These are phyloP conservation scores for Funneliformis caledonium DNA, from an alignment of 371 early-diverging fungal species.

Conservation along the genomic window DNA sequence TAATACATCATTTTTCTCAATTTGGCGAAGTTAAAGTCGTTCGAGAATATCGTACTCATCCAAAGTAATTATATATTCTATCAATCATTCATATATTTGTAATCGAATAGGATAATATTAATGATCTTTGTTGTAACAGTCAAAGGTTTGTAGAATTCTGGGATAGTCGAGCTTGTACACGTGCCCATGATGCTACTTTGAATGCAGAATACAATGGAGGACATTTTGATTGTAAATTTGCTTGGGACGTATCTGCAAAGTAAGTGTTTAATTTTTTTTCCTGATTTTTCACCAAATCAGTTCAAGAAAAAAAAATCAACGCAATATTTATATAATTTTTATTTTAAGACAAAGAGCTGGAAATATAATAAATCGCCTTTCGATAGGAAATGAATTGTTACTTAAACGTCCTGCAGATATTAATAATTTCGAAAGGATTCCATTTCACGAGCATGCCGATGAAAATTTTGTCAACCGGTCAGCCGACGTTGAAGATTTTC, in stretches of 20 bases:
- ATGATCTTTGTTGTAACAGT: slow-evolving; percentile 50
- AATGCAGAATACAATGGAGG: slow-evolving; percentile 52
- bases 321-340: background rate
- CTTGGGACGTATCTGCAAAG: slow-evolving; percentile 60
- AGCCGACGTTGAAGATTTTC: background rate
- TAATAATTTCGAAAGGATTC: background rate
- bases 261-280: slow-evolving; percentile 38
- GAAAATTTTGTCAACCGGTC: background rate
- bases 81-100: background rate
- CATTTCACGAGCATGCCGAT: background rate
- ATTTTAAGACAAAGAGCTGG: slow-evolving; percentile 43
- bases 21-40: slow-evolving; percentile 60
- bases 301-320: background rate
- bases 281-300: background rate
- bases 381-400: slow-evolving; percentile 37
- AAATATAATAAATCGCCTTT: slow-evolving; percentile 32
- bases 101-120: slow-evolving; percentile 31
- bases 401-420: background rate
- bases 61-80: slow-evolving; percentile 23
- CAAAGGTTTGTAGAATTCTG: slow-evolving; percentile 62
- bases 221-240: slow-evolving; percentile 53
- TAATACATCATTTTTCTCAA: slow-evolving; percentile 49
- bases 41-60: slow-evolving; percentile 41
- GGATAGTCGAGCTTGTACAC: slow-evolving; percentile 57
- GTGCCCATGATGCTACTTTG: slow-evolving; percentile 50